phyloP scores from a whole-genome alignment of 2,329 filamentous ascomycete genomes.

The Albifimbria verrucaria region DNA sequence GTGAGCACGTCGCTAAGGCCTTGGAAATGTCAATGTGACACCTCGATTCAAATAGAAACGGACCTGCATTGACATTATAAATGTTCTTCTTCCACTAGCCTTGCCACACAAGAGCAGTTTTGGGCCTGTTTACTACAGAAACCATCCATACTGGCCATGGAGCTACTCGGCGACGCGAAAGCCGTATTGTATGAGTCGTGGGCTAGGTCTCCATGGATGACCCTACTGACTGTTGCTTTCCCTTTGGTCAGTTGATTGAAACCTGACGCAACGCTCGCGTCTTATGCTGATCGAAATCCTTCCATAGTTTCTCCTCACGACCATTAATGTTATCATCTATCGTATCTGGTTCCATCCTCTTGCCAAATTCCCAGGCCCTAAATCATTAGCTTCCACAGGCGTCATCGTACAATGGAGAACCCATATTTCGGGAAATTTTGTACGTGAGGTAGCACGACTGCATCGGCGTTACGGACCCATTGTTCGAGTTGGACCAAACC shows the following conservation, averaged over 20 bases:
- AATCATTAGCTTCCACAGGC: slow-evolving; percentile 14
- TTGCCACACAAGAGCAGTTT: not conserved
- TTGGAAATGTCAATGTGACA: not conserved
- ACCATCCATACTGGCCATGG: not conserved
- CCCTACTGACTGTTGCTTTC: not conserved
- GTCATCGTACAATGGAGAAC: slow-evolving; percentile 14
- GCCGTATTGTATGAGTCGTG: not conserved
- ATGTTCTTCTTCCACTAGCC: not conserved
- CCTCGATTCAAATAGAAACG: not conserved
- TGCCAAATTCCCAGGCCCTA: slow-evolving; percentile 24
- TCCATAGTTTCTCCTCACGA: not conserved
- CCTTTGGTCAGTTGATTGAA: not conserved
- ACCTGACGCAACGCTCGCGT: not conserved
- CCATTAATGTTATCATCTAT: slow-evolving; percentile 8
- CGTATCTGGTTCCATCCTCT: slow-evolving; percentile 27
- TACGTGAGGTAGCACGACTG: slow-evolving; percentile 13
- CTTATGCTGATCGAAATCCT: not conserved
- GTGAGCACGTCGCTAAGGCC: not conserved
- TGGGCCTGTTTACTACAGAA: not conserved
- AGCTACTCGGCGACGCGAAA: not conserved
- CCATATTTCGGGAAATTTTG: slow-evolving; percentile 13
- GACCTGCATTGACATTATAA: not conserved
- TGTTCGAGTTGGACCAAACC: slow-evolving; percentile 38
- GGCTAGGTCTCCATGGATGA: not conserved
- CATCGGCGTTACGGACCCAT: slow-evolving; percentile 29